Conservation (phyloP, 345 rosid species). For the Aegle marmelos region DNA sequence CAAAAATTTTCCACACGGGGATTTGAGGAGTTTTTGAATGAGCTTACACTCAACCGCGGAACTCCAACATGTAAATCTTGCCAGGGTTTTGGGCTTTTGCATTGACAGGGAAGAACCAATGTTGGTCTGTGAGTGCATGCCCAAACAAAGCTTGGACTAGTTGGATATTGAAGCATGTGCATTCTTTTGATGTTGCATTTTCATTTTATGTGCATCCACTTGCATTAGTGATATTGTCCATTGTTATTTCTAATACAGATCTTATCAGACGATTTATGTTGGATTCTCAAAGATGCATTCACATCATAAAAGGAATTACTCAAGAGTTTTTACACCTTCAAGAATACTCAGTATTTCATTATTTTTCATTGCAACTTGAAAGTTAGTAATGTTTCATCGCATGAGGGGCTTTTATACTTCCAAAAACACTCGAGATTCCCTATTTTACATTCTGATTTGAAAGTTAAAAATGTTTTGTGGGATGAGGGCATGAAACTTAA, state of each 20-base stretch:
- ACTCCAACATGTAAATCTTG: constrained; percentile 15
- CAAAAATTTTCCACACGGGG: constrained; percentile 16
- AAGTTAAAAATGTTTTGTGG: constrained; percentile 21
- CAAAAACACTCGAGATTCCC: too few species aligned
- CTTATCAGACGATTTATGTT: background rate
- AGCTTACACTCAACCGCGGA: constrained; percentile 17
- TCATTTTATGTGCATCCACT: too few species aligned
- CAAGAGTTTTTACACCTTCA: too few species aligned
- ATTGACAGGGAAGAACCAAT: constrained; percentile 9
- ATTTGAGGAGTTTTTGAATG: constrained; percentile 25
- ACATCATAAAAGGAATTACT: constrained; percentile 7
- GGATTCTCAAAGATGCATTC: constrained; percentile 7
- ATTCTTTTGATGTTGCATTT: too few species aligned
- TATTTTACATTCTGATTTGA: constrained; percentile 11
- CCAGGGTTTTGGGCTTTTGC: constrained; percentile 13
- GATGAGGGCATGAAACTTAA: too few species aligned
- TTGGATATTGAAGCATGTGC: too few species aligned
- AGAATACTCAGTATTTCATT: too few species aligned
- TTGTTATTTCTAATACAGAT: background rate
- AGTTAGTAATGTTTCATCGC: constrained; percentile 22
- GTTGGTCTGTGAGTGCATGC: constrained; percentile 13
- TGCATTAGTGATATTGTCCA: too few species aligned
- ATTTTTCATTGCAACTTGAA: constrained; percentile 22
- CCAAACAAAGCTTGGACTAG: background rate
- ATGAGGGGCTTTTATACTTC: background rate